Evolutionary conservation across 768 basidiomycete genomes (phyloP).

Genomic region (Mycena capillaripes): DNA sequence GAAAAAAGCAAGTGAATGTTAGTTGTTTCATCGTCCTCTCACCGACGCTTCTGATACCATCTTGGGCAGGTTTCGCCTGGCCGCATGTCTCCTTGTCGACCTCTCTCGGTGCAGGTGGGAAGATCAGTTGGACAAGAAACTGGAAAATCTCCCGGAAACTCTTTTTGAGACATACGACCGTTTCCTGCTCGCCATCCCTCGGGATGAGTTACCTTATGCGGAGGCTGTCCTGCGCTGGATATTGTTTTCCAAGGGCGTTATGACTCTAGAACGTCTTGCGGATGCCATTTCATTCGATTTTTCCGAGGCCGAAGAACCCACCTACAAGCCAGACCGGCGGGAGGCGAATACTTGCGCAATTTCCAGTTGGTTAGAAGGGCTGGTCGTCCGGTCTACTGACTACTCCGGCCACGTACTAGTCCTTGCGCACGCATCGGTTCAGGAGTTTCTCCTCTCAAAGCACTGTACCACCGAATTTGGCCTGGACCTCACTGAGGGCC

Average conservation of each 20-base stretch:
- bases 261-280: neutral
- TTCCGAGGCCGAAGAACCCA: neutral
- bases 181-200: neutral
- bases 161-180: constrained; percentile 10
- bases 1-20: constrained; percentile 1
- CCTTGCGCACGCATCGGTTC: neutral
- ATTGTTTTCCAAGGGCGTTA: neutral
- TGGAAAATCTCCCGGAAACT: neutral
- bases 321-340: neutral
- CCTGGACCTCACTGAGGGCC: too few relatives aligned
- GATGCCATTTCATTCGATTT: constrained; percentile 10
- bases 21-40: neutral
- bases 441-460: too few relatives aligned
- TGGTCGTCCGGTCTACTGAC: neutral
- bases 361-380: neutral
- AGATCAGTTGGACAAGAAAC: neutral
- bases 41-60: neutral
- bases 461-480: too few relatives aligned
- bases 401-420: neutral
- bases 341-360: neutral
- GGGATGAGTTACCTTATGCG: neutral
- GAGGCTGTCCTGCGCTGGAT: neutral
- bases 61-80: constrained; percentile 6
- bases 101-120: neutral
- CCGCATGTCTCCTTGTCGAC: constrained; percentile 3